Evolutionary conservation across 306 rosid genomes (phyloP).

Genomic region (Cicer chorassanicum): DNA sequence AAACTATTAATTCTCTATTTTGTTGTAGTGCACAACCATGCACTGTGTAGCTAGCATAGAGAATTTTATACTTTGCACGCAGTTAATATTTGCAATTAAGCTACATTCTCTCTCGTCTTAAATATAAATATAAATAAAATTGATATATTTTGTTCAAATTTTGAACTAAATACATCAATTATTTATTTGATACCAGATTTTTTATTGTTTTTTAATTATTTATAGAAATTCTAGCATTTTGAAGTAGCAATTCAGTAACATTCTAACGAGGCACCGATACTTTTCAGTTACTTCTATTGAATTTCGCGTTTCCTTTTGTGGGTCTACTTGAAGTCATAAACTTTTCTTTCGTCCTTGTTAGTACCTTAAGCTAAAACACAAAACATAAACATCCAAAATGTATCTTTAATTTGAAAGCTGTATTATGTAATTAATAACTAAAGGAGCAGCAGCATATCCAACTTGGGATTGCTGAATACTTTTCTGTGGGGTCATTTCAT

Average conservation of each 20-base stretch:
- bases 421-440: constrained; percentile 1
- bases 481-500: constrained; percentile 5
- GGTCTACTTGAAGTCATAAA: background rate
- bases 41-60: no score
- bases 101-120: no score
- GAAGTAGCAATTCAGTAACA: background rate
- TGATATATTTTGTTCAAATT: no score
- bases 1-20: no score
- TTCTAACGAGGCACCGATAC: no score
- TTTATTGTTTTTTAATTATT: no score
- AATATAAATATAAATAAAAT: no score
- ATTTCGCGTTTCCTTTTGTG: constrained; percentile 1
- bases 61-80: no score
- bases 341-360: background rate
- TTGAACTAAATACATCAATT: no score
- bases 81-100: no score
- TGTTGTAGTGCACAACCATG: no score
- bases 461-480: constrained; percentile 27
- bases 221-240: background rate
- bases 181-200: no score
- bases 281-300: constrained; percentile 2
- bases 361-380: background rate
- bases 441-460: constrained; percentile 7
- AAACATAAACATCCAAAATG: constrained; percentile 37
- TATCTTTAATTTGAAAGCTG: constrained; percentile 32